Evolutionary conservation across 768 basidiomycete genomes (phyloP), one percentile per base, ranked within the genome.

Genomic region (Termitomyces sp.): DNA sequence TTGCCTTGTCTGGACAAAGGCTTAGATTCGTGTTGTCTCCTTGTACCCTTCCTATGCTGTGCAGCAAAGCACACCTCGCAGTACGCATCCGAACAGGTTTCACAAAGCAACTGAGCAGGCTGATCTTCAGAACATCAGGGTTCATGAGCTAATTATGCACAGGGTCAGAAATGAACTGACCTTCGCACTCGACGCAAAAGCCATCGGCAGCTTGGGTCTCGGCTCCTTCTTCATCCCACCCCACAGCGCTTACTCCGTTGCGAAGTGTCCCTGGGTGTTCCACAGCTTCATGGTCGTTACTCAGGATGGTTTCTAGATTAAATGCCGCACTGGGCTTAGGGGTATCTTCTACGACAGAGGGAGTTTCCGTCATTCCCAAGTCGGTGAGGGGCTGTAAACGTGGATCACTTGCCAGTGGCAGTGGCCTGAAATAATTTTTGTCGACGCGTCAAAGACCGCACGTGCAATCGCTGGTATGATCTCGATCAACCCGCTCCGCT

Each of bases 41-140:
- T 79, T 2, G 85, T 78, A 8, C 92, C 92, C 64, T 93, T 94
- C 47, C 91, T 76, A 69, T 94, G 92, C 66, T 90, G 90, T 0
- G 91, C 82, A 10, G 87, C 81, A 68, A 88, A 94, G 76, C 92
- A 94, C 24, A 94, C 92, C 66, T 92, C 87, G 59, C 92, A 93
- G 65, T 85, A 93, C 20, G 76, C 69, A 66, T 93, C 92, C 3
- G 66, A 72, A 67, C 92, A 94, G 12, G 80, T 78, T 65, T 87
- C 83, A 65, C 92, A 94, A 51, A 75, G 69, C 22, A 93, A 64
- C 65, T 90, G 82, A 5, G 90, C 88, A 55, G 92, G 90, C 68
- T 94, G 92, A 74, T 94, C 92, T 94, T 59, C 53, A 18, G 46
- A 57, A 44, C 56, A 59, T 57, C 57, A 43, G 34, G 57, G 50